Evolutionary conservation across 2,329 filamentous ascomycete genomes (phyloP), one percentile per base, ranked within the genome.

Genomic region (Cladosporium sp.): DNA sequence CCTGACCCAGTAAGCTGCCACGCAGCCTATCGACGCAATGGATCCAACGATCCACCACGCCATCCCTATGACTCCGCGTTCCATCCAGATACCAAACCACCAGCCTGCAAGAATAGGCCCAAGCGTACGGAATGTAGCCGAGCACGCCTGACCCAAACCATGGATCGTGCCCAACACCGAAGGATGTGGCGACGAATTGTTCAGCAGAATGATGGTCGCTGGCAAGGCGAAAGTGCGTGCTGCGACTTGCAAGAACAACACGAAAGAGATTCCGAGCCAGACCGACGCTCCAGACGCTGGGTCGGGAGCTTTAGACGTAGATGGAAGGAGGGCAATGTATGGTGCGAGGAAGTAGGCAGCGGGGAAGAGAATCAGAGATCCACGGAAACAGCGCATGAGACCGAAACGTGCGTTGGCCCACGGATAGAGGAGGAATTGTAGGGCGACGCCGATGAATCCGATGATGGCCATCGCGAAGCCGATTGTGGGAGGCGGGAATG

Each of bases 401-500:
- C 89, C 90, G 1, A 90, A 80, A 2, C 81, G 81, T 1, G 80
- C 76, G 49, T 89, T 89, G 17, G 91, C 75, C 30, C 75, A 74
- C 1, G 89, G 89, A 69, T 92, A 93, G 9, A 90, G 74, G 51
- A 88, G 78, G 20, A 90, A 80, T 69, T 90, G 88, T 47, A 94
- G 77, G 0, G 80, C 75, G 38, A 94, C 87, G n/a, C 90, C 90
- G 43, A 93, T 85, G 51, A 84, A 74, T 8, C 90, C 90, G 15
- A 94, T 81, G 54, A 89, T 86, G 2, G 89, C 86, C 76, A 92
- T 91, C 4, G 88, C 88, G 43, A 89, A 75, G n/a, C 90, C 90
- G 34, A 94, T 88, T 2, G 84, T 82, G 1, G 82, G 80, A 0
- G 89, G 86, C 0, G 84, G 83, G 55, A 94, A 81, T n/a, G 88